Evolutionary conservation across 1,284 basidiomycete genomes (phyloP), one percentile per base, ranked within the genome.

Genomic region (Austroboletus niveus): DNA sequence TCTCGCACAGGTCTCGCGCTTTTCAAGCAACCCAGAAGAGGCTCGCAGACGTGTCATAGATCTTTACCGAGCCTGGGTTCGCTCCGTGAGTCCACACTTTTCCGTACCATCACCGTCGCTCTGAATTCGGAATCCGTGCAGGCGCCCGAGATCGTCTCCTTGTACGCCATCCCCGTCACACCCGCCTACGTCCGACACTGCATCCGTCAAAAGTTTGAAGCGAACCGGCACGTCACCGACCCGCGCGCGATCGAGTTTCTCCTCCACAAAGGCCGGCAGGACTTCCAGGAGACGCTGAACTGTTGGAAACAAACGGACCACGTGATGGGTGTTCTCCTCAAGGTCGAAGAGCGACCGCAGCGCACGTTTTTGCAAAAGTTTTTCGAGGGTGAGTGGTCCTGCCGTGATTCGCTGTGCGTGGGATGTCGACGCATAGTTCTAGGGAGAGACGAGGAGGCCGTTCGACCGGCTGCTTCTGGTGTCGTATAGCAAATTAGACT

Each of bases 251-350:
- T 98, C 68, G 94, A 99, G 69, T 76, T 98, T 47, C 78, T 98
- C 61, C 69, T 98, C 46, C 81, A 89, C 70, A 98, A 98, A 79
- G 82, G 83, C 55, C 77, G 86, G 57, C 87, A 87, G 72, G 94
- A 98, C 63, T 94, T 86, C 68, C 97, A 99, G 77, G 96, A 95
- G 78, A 89, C 89, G 44, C 81, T 97, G 79, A 98, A 98, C 69
- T 82, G 81, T 60, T 98, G 94, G 94, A 95, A 95, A 70, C 89
- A 92, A 75, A 75, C 76, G 39, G 86, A 89, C 56, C 89, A 91
- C 65, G 73, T 92, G 24, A 70, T 85, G n/a, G 87, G 86, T 7
- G 78, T 87, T 34, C 64, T 89, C 45, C 70, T 89, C 54, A 69
- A 78, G 54, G 67, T 70, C 4, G 72, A 75, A 45, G 71, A 75